Percentiles rank a stretch among this genome's conserved stretches.
phyloP scores from a whole-genome alignment of 2,329 filamentous ascomycete species.

The Cytospora piceicola region DNA sequence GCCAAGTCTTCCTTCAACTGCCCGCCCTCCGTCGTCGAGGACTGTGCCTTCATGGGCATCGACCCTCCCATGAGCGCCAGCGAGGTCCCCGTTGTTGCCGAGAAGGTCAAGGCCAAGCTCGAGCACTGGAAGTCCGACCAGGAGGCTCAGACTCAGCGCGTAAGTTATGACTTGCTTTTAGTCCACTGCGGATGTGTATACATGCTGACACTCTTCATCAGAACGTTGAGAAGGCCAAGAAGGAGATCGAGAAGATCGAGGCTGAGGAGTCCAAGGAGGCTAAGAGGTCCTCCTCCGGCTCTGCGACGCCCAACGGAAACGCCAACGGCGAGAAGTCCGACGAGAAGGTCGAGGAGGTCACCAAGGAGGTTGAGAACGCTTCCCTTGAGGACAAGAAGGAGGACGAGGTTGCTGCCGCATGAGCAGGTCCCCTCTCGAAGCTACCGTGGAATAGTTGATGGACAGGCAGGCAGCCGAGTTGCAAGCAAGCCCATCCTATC shows the following conservation, averaged over 20 bases:
- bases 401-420: slow-evolving; percentile 38
- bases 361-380: slow-evolving; percentile 55
- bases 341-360: slow-evolving; percentile 57
- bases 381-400: slow-evolving; percentile 58
- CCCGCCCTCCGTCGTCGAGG: slow-evolving; percentile 88
- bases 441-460: not conserved
- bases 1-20: slow-evolving; percentile 70
- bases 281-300: slow-evolving; percentile 40
- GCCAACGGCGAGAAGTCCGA: slow-evolving; percentile 50
- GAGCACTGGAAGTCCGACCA: slow-evolving; percentile 91
- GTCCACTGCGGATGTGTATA: not conserved
- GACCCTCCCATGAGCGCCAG: slow-evolving; percentile 85
- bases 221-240: slow-evolving; percentile 97
- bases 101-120: slow-evolving; percentile 93
- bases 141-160: slow-evolving; percentile 84
- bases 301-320: slow-evolving; percentile 47
- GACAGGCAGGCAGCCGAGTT: not conserved
- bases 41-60: slow-evolving; percentile 81
- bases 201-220: slow-evolving; percentile 44
- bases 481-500: not conserved
- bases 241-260: slow-evolving; percentile 90
- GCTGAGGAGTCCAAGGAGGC: slow-evolving; percentile 57
- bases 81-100: slow-evolving; percentile 77
- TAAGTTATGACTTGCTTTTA: slow-evolving; percentile 51
- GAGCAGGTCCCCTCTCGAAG: not conserved